Conservation (phyloP, 176 grass and related monocot genomes). For the Carex parvula region DNA sequence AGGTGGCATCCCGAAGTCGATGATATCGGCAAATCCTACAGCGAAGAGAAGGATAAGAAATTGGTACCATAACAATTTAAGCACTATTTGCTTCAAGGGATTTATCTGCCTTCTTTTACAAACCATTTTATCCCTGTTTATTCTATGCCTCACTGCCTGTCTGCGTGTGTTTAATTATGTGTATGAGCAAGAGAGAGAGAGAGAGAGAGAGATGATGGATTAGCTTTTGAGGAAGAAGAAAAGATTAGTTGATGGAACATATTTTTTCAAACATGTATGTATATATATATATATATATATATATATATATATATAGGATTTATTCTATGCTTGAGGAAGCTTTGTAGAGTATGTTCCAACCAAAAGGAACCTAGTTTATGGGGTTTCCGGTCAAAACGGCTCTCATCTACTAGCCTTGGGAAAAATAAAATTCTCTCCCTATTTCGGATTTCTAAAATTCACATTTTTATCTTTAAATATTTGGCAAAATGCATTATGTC, state of each 20-base stretch:
- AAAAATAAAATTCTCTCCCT: not conserved
- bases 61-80: not conserved
- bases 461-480: not conserved
- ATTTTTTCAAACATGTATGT: not conserved
- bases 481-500: not conserved
- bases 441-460: not conserved
- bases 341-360: slow-evolving; percentile 3
- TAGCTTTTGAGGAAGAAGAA: not conserved
- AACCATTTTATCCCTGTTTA: slow-evolving; percentile 21
- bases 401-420: not conserved
- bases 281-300: too few species aligned
- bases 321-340: not conserved
- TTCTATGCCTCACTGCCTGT: not conserved
- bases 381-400: not conserved
- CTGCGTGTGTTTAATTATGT: too few species aligned
- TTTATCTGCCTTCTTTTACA: not conserved
- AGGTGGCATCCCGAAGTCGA: slow-evolving; percentile 23
- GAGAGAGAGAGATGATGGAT: not conserved
- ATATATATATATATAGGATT: not conserved
- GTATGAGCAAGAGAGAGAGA: too few species aligned
- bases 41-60: not conserved
- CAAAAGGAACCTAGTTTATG: not conserved
- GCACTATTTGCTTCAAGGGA: slow-evolving; percentile 12
- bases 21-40: not conserved
- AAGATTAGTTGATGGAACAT: not conserved